Evolutionary conservation across 352 stramenopile species (phyloP), one percentile per base, ranked within the genome.

Genomic region (Pythium utonaiense): DNA sequence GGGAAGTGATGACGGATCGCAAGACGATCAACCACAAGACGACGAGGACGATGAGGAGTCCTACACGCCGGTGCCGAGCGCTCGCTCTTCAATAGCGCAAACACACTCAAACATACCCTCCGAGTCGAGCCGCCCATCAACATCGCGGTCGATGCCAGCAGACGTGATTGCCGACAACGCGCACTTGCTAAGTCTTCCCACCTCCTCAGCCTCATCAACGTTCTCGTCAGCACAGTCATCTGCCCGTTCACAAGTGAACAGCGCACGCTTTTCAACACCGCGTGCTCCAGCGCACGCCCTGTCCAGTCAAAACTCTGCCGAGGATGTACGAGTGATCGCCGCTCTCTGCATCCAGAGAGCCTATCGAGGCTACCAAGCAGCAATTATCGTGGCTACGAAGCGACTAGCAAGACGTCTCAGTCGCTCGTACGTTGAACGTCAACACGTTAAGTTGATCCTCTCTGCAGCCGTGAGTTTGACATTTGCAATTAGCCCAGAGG

Each of bases 351-450:
- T 90, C 10, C 80, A 88, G 38, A 64, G 67, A 1, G 62, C 50
- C 9, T 59, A 67, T 21, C 83, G 70, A 36, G 62, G 25, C 25
- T 47, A 59, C 17, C 38, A 17, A 16, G 70, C 3, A 64, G 69
- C 24, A 14, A 44, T 1, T 50, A 66, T n/a, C 74, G 78, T 40
- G 28, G 56, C 13, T 42, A 53, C 17, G 60, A 75, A 41, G 54
- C 61, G 21, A 22, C 65, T n/a, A 16, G 83, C 80, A 10, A 47
- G 63, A 10, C 60, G 66, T 12, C 52, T 93, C n/a, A 89, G 74
- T 36, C 71, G 79, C 7, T 65, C 58, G 38, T 91, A 89, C 57
- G 81, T 91, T 44, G 77, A 88, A 45, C 73, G 67, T 5, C 71
- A 79, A 12, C 83, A 93, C 54, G 65, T 77, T 24, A 58, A 69